Conservation (phyloP, 164 flowering plant genomes). For the Buxus sempervirens region DNA sequence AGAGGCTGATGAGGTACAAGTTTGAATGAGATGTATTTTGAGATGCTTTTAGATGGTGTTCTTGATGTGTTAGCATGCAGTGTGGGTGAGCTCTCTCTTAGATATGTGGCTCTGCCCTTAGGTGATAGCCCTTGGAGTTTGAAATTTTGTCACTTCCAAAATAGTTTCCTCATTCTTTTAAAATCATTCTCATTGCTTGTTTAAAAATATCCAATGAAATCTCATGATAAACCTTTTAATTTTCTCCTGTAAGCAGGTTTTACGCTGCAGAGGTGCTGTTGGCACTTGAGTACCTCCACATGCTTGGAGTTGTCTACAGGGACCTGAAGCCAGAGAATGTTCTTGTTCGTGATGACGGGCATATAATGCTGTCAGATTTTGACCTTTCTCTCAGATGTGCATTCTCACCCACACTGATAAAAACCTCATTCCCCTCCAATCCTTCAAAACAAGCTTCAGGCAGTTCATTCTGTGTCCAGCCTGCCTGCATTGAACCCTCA, state of each 20-base stretch:
- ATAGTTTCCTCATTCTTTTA: too few relatives aligned
- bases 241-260: constrained; percentile 48
- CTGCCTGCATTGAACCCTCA: constrained; percentile 86
- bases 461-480: constrained; percentile 77
- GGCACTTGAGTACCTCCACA: constrained; percentile 91
- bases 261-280: constrained; percentile 90
- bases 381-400: constrained; percentile 85
- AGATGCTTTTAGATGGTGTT: too few relatives aligned
- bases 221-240: neutral
- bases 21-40: neutral
- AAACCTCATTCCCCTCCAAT: constrained; percentile 43
- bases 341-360: constrained; percentile 90
- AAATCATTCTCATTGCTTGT: too few relatives aligned
- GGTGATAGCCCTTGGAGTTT: too few relatives aligned
- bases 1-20: too few relatives aligned
- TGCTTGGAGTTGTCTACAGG: constrained; percentile 91
- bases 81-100: too few relatives aligned
- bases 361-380: constrained; percentile 92
- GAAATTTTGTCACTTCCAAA: too few relatives aligned
- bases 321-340: constrained; percentile 96
- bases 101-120: too few relatives aligned
- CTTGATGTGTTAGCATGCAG: too few relatives aligned
- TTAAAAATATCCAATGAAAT: neutral
- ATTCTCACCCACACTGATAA: constrained; percentile 79
- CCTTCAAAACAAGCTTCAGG: constrained; percentile 49